A percentile compares a stretch with the other conserved stretches of the same genome.
These are phyloP conservation scores for Tothia fuscella DNA, from an alignment of 2,329 filamentous ascomycete genomes.

Conservation along the genomic window DNA sequence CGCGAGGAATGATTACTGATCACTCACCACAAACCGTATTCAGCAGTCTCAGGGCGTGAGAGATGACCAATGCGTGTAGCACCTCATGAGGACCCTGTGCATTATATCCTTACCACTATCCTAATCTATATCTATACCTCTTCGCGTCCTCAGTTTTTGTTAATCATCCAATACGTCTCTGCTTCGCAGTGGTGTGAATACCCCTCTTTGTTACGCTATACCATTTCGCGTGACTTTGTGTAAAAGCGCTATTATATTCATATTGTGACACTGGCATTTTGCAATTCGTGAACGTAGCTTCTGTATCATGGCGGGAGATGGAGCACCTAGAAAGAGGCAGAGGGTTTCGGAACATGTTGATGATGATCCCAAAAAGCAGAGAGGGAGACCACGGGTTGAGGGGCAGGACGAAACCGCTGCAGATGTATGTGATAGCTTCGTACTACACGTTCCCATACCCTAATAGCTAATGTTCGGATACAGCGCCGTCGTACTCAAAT, in stretches of 20 bases:
- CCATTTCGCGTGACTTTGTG: background rate
- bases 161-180: too few species aligned
- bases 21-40: too few species aligned
- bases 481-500: conserved; percentile 79
- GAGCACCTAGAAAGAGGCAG: conserved; percentile 7
- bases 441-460: background rate
- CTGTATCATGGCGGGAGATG: conserved; percentile 1
- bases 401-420: conserved; percentile 66
- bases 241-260: background rate
- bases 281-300: background rate
- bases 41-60: too few species aligned
- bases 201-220: too few species aligned
- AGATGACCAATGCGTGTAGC: too few species aligned
- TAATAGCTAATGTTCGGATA: background rate
- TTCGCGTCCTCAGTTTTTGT: too few species aligned
- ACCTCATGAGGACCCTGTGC: too few species aligned
- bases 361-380: conserved; percentile 38
- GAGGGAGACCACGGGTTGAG: conserved; percentile 65
- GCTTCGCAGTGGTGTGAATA: too few species aligned
- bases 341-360: conserved; percentile 10
- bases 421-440: conserved; percentile 49
- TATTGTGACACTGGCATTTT: background rate
- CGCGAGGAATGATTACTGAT: conserved; percentile 1
- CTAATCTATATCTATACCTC: too few species aligned
- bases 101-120: too few species aligned